Conservation (phyloP, 2,329 filamentous ascomycete genomes). For the Cladophialophora chaetospira region DNA sequence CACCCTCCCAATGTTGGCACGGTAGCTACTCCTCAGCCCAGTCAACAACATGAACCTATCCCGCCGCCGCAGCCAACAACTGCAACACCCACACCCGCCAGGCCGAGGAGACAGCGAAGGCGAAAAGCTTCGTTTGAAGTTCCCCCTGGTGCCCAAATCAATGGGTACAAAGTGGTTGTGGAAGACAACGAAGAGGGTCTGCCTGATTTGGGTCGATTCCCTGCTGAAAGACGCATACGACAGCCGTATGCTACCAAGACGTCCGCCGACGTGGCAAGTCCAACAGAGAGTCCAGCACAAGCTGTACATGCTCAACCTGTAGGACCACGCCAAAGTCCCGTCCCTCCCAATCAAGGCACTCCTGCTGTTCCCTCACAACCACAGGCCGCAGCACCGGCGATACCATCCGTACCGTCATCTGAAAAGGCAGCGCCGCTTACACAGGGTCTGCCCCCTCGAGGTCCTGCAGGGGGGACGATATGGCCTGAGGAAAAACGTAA, state of each 20-base stretch:
- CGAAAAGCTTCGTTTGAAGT: not conserved
- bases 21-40: not conserved
- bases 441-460: slow-evolving; percentile 14
- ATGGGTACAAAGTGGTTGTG: slow-evolving; percentile 29
- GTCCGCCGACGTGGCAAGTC: not conserved
- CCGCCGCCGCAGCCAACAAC: not conserved
- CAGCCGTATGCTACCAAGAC: not conserved
- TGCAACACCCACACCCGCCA: not conserved
- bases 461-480: slow-evolving; percentile 39
- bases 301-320: not conserved
- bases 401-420: not conserved
- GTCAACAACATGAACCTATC: not conserved
- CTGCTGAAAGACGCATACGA: slow-evolving; percentile 34
- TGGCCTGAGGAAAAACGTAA: slow-evolving; percentile 55
- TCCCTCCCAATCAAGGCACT: not conserved
- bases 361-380: not conserved
- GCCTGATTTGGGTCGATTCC: slow-evolving; percentile 35
- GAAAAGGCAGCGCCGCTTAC: not conserved
- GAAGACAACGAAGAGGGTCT: slow-evolving; percentile 30
- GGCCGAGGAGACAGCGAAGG: not conserved
- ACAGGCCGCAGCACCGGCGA: not conserved
- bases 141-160: not conserved
- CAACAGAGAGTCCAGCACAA: not conserved
- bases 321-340: not conserved
- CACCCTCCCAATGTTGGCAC: not conserved